phyloP scores from a whole-genome alignment of 352 stramenopile genomes.

The Globisporangium apiculatum region DNA sequence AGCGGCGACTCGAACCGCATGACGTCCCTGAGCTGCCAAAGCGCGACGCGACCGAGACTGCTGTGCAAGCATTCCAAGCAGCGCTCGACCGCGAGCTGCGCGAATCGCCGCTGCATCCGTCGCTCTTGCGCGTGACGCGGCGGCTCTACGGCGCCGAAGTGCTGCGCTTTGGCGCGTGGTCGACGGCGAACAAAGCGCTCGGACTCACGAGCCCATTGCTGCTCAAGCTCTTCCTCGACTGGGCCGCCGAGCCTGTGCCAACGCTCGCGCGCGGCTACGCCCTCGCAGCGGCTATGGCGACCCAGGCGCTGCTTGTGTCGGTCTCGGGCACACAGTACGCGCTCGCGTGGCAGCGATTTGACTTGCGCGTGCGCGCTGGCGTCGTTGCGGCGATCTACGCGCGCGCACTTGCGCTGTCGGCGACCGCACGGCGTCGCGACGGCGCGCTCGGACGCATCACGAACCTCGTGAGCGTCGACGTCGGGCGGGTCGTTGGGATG shows the following conservation, averaged over 20 bases:
- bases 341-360: slow-evolving; percentile 72
- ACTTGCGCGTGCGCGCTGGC: slow-evolving; percentile 60
- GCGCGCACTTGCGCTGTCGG: slow-evolving; percentile 36
- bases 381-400: slow-evolving; percentile 67
- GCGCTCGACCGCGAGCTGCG: slow-evolving; percentile 34
- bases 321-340: slow-evolving; percentile 75
- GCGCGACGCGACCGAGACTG: slow-evolving; percentile 37
- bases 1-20: slow-evolving; percentile 45
- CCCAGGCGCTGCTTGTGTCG: slow-evolving; percentile 44
- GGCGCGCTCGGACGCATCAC: slow-evolving; percentile 54
- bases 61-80: slow-evolving; percentile 31
- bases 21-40: slow-evolving; percentile 52
- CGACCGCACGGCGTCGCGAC: slow-evolving; percentile 19
- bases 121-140: slow-evolving; percentile 45
- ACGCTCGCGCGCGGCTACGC: slow-evolving; percentile 39
- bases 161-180: slow-evolving; percentile 55
- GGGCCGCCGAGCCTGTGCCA: slow-evolving; percentile 36
- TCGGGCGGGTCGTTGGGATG: slow-evolving; percentile 66
- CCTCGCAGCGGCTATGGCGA: slow-evolving; percentile 45
- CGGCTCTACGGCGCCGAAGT: slow-evolving; percentile 60
- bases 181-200: slow-evolving; percentile 63
- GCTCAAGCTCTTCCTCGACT: slow-evolving; percentile 77
- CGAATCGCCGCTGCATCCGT: slow-evolving; percentile 7
- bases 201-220: slow-evolving; percentile 60
- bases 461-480: slow-evolving; percentile 75